Percentiles rank a stretch among this genome's conserved stretches.
Conservation (phyloP, 2,329 filamentous ascomycete genomes). For the Botrytis paeoniae region DNA sequence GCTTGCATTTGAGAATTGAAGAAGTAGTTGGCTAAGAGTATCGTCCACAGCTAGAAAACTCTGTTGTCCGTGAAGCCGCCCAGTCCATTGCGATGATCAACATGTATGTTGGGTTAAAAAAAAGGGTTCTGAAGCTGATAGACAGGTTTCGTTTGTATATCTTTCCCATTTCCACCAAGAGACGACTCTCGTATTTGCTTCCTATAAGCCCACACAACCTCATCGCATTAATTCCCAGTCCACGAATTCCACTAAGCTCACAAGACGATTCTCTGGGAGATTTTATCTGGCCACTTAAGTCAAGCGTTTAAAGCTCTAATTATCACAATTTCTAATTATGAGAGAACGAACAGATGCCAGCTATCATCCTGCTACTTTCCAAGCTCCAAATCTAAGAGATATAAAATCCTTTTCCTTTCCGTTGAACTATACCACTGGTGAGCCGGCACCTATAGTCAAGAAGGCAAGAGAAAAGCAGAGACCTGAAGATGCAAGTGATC, state of each 20-base stretch:
- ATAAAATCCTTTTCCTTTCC: background rate
- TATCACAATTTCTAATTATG: background rate
- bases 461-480: background rate
- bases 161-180: background rate
- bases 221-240: background rate
- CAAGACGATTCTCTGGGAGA: background rate
- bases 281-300: background rate
- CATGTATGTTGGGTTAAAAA: background rate
- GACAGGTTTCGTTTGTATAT: background rate
- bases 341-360: background rate
- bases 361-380: background rate
- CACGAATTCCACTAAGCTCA: background rate
- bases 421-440: background rate
- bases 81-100: background rate
- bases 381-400: background rate
- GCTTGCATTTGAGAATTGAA: background rate
- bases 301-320: background rate
- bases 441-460: background rate
- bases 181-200: background rate
- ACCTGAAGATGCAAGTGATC: background rate
- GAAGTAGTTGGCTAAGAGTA: background rate
- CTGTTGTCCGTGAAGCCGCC: background rate
- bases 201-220: background rate
- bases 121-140: background rate
- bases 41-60: background rate